Base-by-base conservation (phyloP, 2,329 filamentous ascomycete genomes). In the Cercospora sp. region DNA sequence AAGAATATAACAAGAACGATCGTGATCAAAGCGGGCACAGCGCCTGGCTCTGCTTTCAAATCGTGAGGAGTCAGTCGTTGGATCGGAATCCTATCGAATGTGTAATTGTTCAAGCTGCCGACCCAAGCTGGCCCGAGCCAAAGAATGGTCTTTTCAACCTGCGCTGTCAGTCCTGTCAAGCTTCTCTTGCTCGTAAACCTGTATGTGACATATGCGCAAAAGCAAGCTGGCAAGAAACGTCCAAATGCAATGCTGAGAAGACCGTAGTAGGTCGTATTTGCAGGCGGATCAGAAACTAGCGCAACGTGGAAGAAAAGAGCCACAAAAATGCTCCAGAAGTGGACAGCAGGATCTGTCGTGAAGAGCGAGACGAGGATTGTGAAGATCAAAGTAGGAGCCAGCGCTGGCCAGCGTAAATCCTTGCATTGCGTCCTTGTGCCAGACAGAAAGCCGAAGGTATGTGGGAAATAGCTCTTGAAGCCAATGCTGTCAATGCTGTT, bases 111-210 rank as follows among this genome's bases (percentile, higher is more conserved):
- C 72, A 99, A 81, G 1, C 92, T 90, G 16, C 94, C 95, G 45
- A 97, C 88, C 91, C 96, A 99, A 76, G 91, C 93, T 7, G 89
- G 90, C 1, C 94, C 94, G 0, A 99, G 84, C 91, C 93, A 98
- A 30, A 98, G 84, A 2, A 98, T 80, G 0, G 93, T 92, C 83
- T 97, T 97, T 76, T 97, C 94, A 53, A 97, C 75, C 77, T 97
- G 94, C 0, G 94, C 93, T 0, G 88, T 90, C 2, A 97, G 85
- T 1, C 89, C 90, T 1, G 79, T 80, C 28, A 97, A 85, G 0
- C 91, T 89, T 57, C 91, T 90, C 4, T 88, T 85, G 9, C 95
- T 86, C 64, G 94, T 94, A 78, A 91, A 93, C 77, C 90, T 88
- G 81, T 93, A 97, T 70, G 97, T 89, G 69, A 95, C 93, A 82